A percentile compares a stretch with the other conserved stretches of the same genome.
These are phyloP conservation scores for Ambrosiella cleistominuta DNA, from an alignment of 2,329 filamentous ascomycete species.

Conservation along the genomic window DNA sequence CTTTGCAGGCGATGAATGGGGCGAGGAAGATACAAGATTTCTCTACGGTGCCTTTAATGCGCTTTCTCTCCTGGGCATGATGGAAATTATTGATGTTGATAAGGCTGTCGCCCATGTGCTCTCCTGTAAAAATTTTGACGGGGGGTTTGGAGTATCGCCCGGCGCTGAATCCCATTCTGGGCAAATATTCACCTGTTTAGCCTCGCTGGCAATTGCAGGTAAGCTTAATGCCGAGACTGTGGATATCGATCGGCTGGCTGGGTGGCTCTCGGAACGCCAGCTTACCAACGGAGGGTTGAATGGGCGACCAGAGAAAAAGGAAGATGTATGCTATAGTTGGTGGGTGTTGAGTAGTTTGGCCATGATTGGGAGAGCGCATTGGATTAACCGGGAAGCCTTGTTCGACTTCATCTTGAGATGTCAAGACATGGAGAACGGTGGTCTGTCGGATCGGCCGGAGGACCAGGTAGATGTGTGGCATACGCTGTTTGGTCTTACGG, in stretches of 20 bases:
- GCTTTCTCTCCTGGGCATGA: conserved; percentile 61
- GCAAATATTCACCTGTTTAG: conserved; percentile 89
- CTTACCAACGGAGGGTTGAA: conserved; percentile 77
- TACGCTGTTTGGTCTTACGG: conserved; percentile 75
- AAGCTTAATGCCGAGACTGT: conserved; percentile 55
- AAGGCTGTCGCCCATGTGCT: conserved; percentile 66
- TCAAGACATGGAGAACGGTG: conserved; percentile 71
- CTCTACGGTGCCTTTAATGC: conserved; percentile 81
- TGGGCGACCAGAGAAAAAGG: conserved; percentile 82
- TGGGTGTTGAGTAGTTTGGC: conserved; percentile 88
- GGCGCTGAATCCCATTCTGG: conserved; percentile 89
- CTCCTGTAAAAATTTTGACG: conserved; percentile 82
- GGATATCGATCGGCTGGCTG: conserved; percentile 62
- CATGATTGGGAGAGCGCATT: conserved; percentile 75
- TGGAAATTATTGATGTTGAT: conserved; percentile 58
- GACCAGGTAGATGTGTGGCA: conserved; percentile 98
- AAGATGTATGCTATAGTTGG: conserved; percentile 98
- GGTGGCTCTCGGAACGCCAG: conserved; percentile 89
- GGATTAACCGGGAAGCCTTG: conserved; percentile 77
- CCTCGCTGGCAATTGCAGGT: conserved; percentile 66
- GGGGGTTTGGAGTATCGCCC: conserved; percentile 76
- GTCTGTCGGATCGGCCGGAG: conserved; percentile 76
- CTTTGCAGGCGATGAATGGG: conserved; percentile 91
- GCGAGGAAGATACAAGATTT: conserved; percentile 88
- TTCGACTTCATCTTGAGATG: conserved; percentile 68